Percentiles rank a stretch among this genome's conserved stretches.
Conservation (phyloP, 2,329 filamentous ascomycete species). For the Diplocarpon mali region DNA sequence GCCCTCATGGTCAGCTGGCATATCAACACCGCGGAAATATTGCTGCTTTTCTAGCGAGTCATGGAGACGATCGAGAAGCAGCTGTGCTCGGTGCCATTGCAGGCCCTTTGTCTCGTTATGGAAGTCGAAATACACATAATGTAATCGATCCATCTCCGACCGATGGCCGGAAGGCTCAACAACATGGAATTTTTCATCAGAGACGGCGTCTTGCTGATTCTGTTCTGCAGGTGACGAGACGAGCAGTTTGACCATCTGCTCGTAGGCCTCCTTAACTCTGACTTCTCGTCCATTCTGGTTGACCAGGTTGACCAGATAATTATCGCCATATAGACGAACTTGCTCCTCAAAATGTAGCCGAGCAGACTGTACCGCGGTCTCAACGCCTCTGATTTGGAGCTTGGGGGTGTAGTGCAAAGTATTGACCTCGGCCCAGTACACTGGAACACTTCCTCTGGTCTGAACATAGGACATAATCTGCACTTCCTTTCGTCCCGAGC, state of each 20-base stretch:
- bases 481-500: conserved; percentile 55
- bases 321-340: conserved; percentile 86
- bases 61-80: conserved; percentile 72
- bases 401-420: conserved; percentile 84
- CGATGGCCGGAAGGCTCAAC: conserved; percentile 52
- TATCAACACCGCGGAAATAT: conserved; percentile 89
- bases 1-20: conserved; percentile 58
- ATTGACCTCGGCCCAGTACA: conserved; percentile 95
- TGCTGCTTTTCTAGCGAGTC: conserved; percentile 67
- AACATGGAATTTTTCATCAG: conserved; percentile 70
- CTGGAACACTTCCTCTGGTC: conserved; percentile 89
- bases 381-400: conserved; percentile 75
- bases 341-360: conserved; percentile 88
- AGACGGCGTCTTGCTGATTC: conserved; percentile 51
- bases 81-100: conserved; percentile 81
- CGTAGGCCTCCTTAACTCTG: conserved; percentile 84
- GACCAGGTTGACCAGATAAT: conserved; percentile 93
- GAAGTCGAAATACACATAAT: conserved; percentile 98
- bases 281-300: conserved; percentile 91
- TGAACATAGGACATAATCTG: conserved; percentile 93
- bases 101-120: conserved; percentile 95
- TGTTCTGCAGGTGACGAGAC: conserved; percentile 57
- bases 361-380: conserved; percentile 68
- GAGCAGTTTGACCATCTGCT: conserved; percentile 72
- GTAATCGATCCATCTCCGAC: conserved; percentile 67